Percentiles rank a stretch among this genome's conserved stretches.
phyloP scores from a whole-genome alignment of 2,329 filamentous ascomycete species.

The Xylaria sp. region DNA sequence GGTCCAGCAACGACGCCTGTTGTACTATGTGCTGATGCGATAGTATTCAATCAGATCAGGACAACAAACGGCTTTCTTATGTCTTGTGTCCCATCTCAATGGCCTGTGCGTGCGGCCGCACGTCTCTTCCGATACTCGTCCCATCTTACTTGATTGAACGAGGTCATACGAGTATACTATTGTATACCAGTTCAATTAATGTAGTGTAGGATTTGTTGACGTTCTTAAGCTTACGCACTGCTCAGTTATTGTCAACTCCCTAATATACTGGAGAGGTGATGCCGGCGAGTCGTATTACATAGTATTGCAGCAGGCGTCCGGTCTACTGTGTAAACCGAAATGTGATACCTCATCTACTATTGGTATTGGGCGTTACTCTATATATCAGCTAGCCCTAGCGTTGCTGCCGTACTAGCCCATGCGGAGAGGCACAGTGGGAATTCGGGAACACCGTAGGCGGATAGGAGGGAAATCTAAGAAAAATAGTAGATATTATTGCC shows the following conservation, averaged over 20 bases:
- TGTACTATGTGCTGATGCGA: background rate
- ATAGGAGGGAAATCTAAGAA: background rate
- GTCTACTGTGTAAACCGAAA: background rate
- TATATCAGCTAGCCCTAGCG: background rate
- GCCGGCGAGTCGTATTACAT: background rate
- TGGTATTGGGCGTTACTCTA: background rate
- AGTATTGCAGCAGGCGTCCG: background rate
- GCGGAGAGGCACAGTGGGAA: background rate
- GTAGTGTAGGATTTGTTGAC: constrained; percentile 5
- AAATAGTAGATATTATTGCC: background rate
- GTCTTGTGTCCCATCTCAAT: constrained; percentile 3
- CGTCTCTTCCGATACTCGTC: constrained; percentile 25
- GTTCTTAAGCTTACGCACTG: background rate
- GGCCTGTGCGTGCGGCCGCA: constrained; percentile 33
- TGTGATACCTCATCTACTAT: constrained; percentile 6
- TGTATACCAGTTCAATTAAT: background rate
- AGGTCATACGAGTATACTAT: constrained; percentile 26
- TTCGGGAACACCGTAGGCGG: background rate
- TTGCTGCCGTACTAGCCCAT: background rate
- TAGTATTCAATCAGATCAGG: constrained; percentile 14
- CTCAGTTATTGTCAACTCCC: background rate
- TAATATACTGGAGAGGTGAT: background rate
- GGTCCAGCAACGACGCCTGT: constrained; percentile 17
- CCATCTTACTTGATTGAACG: constrained; percentile 21
- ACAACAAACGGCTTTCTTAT: background rate